These are phyloP conservation scores for Pythium volutum DNA, from an alignment of 352 stramenopile species.

Conservation along the genomic window DNA sequence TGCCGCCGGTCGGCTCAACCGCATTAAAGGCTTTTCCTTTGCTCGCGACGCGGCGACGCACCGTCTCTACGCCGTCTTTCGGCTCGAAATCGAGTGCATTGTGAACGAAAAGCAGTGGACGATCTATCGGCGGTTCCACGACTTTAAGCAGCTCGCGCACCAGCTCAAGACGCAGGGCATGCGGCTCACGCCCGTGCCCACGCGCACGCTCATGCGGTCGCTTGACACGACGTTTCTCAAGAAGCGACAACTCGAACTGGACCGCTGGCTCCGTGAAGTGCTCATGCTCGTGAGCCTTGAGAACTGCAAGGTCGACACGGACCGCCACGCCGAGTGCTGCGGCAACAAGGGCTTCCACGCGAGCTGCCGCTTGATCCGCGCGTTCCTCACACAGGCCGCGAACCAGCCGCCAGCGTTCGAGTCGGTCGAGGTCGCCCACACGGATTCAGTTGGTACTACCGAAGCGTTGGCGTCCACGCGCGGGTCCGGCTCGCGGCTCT, in stretches of 20 bases:
- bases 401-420: slow-evolving; percentile 75
- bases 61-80: slow-evolving; percentile 81
- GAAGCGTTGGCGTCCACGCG: neutral
- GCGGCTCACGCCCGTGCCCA: slow-evolving; percentile 70
- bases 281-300: slow-evolving; percentile 79
- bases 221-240: slow-evolving; percentile 80
- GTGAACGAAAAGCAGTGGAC: slow-evolving; percentile 87
- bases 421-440: slow-evolving; percentile 35
- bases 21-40: slow-evolving; percentile 80
- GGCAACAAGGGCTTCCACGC: slow-evolving; percentile 62
- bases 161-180: slow-evolving; percentile 78
- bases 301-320: slow-evolving; percentile 74
- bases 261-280: slow-evolving; percentile 80
- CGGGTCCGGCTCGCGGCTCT: slow-evolving; percentile 1
- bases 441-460: neutral
- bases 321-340: slow-evolving; percentile 57
- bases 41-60: slow-evolving; percentile 59
- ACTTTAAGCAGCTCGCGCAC: slow-evolving; percentile 82
- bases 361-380: slow-evolving; percentile 62
- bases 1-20: slow-evolving; percentile 64
- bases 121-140: slow-evolving; percentile 82
- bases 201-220: slow-evolving; percentile 75
- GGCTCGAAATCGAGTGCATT: slow-evolving; percentile 81
- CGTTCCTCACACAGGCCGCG: slow-evolving; percentile 73
- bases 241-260: slow-evolving; percentile 80